Conservation (phyloP, 768 basidiomycete species). For the Kondoa malvinella region DNA sequence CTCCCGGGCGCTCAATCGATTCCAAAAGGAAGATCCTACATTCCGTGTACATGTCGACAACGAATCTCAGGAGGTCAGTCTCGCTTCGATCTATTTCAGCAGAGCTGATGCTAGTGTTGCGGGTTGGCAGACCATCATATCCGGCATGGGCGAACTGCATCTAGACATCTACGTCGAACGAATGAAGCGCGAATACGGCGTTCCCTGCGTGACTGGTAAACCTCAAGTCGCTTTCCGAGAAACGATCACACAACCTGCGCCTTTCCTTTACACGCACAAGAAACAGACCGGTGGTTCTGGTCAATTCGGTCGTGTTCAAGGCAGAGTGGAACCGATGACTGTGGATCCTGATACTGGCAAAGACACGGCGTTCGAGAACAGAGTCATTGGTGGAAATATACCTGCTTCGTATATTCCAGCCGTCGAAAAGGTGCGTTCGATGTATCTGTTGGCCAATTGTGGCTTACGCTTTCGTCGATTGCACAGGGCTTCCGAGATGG, state of each 20-base stretch:
- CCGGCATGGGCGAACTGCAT: conserved; percentile 98
- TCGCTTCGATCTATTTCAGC: conserved; percentile 34
- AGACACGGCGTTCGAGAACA: conserved; percentile 55
- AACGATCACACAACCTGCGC: conserved; percentile 63
- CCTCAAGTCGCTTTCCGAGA: conserved; percentile 94
- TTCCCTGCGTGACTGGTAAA: conserved; percentile 80
- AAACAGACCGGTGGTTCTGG: conserved; percentile 97
- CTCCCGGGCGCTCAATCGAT: conserved; percentile 85
- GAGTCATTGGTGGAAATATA: conserved; percentile 81
- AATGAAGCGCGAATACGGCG: conserved; percentile 93
- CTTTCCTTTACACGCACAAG: conserved; percentile 86
- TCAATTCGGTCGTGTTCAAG: conserved; percentile 84
- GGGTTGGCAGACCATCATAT: conserved; percentile 62
- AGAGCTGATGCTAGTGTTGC: not conserved
- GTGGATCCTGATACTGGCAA: conserved; percentile 58
- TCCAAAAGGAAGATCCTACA: conserved; percentile 97
- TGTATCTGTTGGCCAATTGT: not conserved
- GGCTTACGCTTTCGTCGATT: not conserved
- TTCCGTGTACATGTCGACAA: conserved; percentile 91
- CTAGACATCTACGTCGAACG: conserved; percentile 98
- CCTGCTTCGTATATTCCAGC: conserved; percentile 84
- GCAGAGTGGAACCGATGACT: conserved; percentile 79
- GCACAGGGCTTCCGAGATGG: conserved; percentile 83
- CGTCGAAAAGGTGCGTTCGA: conserved; percentile 56
- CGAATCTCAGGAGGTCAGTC: conserved; percentile 58